These are phyloP conservation scores for Chionographis japonica DNA, from an alignment of 106 monocot genomes.

Conservation along the genomic window DNA sequence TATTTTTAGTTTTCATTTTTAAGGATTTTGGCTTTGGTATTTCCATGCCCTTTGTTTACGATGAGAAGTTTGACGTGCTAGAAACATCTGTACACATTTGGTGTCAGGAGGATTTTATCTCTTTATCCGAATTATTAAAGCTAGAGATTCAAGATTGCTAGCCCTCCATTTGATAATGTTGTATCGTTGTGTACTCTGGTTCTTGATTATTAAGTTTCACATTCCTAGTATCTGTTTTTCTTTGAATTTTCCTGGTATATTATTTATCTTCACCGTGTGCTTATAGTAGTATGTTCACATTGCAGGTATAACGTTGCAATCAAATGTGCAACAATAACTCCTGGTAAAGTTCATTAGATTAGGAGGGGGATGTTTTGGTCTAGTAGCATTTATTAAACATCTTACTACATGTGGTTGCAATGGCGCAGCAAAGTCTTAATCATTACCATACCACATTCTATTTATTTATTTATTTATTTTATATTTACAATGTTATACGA, in stretches of 20 bases:
- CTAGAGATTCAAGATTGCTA: no score
- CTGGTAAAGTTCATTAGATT: constrained; percentile 39
- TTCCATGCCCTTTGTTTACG: no score
- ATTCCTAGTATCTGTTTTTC: constrained; percentile 1
- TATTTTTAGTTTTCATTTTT: no score
- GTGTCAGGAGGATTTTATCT: no score
- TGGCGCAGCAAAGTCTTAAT: not conserved
- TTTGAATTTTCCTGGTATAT: constrained; percentile 5
- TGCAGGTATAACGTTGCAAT: constrained; percentile 91
- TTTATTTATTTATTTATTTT: not conserved
- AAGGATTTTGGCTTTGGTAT: no score
- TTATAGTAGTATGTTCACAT: not conserved
- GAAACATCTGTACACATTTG: no score
- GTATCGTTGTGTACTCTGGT: not conserved
- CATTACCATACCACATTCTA: constrained; percentile 1
- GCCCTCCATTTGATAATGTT: not conserved
- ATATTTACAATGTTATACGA: not conserved
- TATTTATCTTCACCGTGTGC: not conserved
- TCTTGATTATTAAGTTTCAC: no score
- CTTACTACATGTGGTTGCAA: not conserved
- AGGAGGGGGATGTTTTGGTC: constrained; percentile 3
- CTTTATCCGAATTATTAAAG: no score
- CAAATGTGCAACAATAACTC: constrained; percentile 95
- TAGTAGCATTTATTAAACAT: not conserved
- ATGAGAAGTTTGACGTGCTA: no score